Percentiles rank a stretch among this genome's conserved stretches.
Evolutionary conservation across 805 yeast species (phyloP).

Genomic region (Starmerella vaccinii): DNA sequence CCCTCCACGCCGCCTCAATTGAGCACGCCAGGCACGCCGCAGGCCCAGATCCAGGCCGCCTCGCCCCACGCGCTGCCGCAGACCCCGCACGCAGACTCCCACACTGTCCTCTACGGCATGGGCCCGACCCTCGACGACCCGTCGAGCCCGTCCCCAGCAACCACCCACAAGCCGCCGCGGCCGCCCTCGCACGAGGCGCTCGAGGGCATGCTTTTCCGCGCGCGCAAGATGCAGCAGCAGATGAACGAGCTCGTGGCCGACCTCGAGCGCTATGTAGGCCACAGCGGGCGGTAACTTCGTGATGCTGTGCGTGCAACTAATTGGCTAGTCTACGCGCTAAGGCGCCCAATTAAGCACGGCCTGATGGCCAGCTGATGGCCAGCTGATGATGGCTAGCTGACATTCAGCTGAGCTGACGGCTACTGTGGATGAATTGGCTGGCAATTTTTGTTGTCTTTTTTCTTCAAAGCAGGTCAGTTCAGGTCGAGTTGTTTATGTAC

Average conservation of each 20-base stretch:
- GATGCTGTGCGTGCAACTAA: too few relatives aligned
- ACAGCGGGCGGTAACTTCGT: not conserved
- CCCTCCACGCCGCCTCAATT: constrained; percentile 6
- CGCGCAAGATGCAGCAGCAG: constrained; percentile 14
- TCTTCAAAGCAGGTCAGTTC: too few relatives aligned
- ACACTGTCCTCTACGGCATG: constrained; percentile 17
- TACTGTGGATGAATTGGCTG: too few relatives aligned
- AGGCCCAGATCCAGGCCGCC: constrained; percentile 6
- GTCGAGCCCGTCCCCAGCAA: constrained; percentile 16
- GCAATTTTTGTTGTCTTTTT: too few relatives aligned
- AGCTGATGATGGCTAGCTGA: too few relatives aligned
- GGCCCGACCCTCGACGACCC: constrained; percentile 23
- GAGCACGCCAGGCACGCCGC: constrained; percentile 16
- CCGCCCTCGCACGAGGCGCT: constrained; percentile 9
- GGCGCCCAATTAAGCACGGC: too few relatives aligned
- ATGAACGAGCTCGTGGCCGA: constrained; percentile 13
- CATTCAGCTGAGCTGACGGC: too few relatives aligned
- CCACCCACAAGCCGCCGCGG: constrained; percentile 4
- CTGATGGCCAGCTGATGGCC: too few relatives aligned
- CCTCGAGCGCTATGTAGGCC: constrained; percentile 6
- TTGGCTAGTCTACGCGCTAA: too few relatives aligned
- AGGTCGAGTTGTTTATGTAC: too few relatives aligned
- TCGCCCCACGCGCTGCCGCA: constrained; percentile 9
- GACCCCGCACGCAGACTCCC: constrained; percentile 13
- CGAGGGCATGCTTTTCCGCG: constrained; percentile 7